phyloP scores from a whole-genome alignment of 371 early-diverging fungal species.

The Mortierella sp. region DNA sequence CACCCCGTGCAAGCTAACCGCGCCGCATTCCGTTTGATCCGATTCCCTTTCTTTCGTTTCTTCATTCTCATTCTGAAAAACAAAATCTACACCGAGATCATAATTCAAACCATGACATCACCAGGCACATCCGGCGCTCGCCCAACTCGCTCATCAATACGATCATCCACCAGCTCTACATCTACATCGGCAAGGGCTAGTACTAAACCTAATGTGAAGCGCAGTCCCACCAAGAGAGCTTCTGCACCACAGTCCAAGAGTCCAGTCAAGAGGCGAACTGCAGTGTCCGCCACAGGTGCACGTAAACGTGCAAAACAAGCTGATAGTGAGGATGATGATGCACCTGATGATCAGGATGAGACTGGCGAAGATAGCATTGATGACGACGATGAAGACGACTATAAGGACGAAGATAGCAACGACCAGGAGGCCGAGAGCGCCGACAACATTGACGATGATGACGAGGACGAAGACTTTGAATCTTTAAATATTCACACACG shows the following conservation, averaged over 20 bases:
- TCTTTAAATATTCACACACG: background rate
- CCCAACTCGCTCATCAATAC: constrained; percentile 8
- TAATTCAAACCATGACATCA: constrained; percentile 3
- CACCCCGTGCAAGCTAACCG: no score
- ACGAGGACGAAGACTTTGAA: background rate
- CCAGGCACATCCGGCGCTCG: constrained; percentile 7
- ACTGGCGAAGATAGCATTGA: constrained; percentile 3
- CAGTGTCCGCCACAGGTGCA: background rate
- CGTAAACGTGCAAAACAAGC: constrained; percentile 15
- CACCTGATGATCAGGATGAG: background rate
- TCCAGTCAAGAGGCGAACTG: constrained; percentile 2
- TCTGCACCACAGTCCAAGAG: background rate
- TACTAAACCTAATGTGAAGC: background rate
- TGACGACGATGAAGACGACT: constrained; percentile 9
- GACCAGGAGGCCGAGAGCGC: background rate
- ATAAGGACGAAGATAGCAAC: constrained; percentile 9
- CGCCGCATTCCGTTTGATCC: no score
- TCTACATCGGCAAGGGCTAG: background rate
- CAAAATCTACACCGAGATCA: no score
- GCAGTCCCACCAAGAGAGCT: background rate
- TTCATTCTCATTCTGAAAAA: no score
- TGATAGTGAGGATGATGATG: background rate
- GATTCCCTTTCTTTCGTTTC: no score
- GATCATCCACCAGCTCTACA: constrained; percentile 1
- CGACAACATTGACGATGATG: constrained; percentile 2